Percentiles rank a stretch among this genome's conserved stretches.
phyloP scores from a whole-genome alignment of 2,329 filamentous ascomycete species.

The Monilinia fructigena region DNA sequence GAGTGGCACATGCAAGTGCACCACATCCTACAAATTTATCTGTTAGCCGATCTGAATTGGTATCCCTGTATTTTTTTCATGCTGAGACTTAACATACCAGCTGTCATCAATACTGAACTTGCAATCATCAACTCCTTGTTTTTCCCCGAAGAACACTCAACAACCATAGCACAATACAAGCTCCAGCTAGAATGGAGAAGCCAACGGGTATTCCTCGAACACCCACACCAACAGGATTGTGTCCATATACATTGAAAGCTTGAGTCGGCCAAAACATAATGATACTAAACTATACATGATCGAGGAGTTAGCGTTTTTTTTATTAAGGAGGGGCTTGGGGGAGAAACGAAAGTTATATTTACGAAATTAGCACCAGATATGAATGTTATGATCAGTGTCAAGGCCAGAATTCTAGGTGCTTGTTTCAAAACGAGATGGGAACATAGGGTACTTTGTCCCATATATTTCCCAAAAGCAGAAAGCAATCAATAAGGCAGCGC shows the following conservation, averaged over 20 bases:
- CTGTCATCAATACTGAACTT: slow-evolving; percentile 63
- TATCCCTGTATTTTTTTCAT: too few relatives aligned
- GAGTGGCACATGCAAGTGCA: slow-evolving; percentile 49
- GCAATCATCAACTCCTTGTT: slow-evolving; percentile 60
- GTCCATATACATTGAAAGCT: slow-evolving; percentile 63
- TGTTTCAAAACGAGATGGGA: slow-evolving; percentile 55
- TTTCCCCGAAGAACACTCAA: slow-evolving; percentile 55
- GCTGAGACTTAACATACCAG: slow-evolving; percentile 46
- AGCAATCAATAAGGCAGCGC: slow-evolving; percentile 45
- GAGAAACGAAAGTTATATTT: neutral
- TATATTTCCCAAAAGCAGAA: slow-evolving; percentile 57
- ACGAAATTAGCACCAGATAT: slow-evolving; percentile 55
- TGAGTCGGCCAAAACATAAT: slow-evolving; percentile 44
- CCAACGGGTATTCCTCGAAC: slow-evolving; percentile 64
- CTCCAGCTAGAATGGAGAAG: slow-evolving; percentile 61
- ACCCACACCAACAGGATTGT: slow-evolving; percentile 63
- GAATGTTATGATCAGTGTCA: slow-evolving; percentile 58
- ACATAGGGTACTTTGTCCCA: slow-evolving; percentile 48
- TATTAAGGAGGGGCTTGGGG: accelerated
- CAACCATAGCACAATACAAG: slow-evolving; percentile 56
- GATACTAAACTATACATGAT: slow-evolving; percentile 29
- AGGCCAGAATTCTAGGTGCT: slow-evolving; percentile 49
- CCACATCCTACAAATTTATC: slow-evolving; percentile 47
- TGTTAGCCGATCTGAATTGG: slow-evolving; percentile 30
- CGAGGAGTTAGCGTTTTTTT: neutral